phyloP scores from a whole-genome alignment of 78 protist genomes.

The Dictyostelium intermedium region DNA sequence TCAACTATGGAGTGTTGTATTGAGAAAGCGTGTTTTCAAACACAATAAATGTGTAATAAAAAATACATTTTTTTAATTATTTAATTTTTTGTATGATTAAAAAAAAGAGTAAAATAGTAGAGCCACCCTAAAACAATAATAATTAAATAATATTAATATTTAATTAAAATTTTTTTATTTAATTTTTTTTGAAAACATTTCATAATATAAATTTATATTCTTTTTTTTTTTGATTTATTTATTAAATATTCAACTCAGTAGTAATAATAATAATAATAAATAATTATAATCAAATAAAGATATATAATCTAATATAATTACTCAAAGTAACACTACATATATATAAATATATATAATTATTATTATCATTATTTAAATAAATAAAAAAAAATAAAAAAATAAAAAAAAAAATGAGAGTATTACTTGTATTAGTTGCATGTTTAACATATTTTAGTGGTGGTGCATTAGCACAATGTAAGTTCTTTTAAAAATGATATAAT shows the following conservation, averaged over 20 bases:
- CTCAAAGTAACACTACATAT: neutral
- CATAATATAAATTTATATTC: too few species aligned
- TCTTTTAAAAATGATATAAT: too few species aligned
- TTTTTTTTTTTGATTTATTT: too few species aligned
- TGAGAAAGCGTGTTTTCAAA: neutral
- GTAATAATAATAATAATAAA: too few species aligned
- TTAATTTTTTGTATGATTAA: neutral
- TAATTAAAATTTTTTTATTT: too few species aligned
- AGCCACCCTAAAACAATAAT: neutral
- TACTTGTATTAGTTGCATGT: neutral
- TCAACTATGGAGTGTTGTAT: neutral
- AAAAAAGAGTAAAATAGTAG: neutral
- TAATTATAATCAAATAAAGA: neutral
- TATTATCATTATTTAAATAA: neutral
- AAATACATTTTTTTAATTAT: neutral
- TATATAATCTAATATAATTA: neutral
- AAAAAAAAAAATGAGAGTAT: neutral
- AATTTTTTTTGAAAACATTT: neutral
- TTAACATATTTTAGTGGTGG: neutral
- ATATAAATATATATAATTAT: too few species aligned
- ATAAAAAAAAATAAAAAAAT: neutral
- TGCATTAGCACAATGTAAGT: neutral
- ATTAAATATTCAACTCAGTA: neutral
- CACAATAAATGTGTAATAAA: neutral
- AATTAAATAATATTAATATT: too few species aligned